Evolutionary conservation across 352 stramenopile genomes (phyloP).

Genomic region (Phytopythium boreale): DNA sequence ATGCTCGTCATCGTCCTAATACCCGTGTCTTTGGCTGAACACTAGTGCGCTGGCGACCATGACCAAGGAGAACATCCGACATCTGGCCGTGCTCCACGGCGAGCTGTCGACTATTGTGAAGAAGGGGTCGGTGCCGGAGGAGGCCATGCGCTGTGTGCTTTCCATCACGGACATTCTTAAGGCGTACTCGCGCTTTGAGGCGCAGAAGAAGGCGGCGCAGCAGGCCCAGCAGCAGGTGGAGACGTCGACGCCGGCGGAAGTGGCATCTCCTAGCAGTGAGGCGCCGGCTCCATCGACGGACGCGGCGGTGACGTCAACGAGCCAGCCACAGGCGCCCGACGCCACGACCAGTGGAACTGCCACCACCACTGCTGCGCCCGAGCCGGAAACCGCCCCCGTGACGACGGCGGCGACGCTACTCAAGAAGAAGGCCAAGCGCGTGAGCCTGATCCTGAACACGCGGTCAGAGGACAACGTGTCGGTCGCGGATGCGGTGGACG

Average conservation of each 20-base stretch:
- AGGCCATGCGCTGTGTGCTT: slow-evolving; percentile 82
- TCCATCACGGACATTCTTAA: slow-evolving; percentile 86
- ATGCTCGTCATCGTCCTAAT: background rate
- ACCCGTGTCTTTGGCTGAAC: background rate
- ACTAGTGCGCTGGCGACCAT: slow-evolving; percentile 74
- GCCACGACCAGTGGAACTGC: background rate
- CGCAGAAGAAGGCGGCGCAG: slow-evolving; percentile 40
- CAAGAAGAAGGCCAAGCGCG: slow-evolving; percentile 82
- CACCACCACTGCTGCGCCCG: background rate
- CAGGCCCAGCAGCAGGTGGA: background rate
- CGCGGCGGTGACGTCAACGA: background rate
- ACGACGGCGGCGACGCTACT: slow-evolving; percentile 67
- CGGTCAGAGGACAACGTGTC: slow-evolving; percentile 74
- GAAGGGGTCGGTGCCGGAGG: slow-evolving; percentile 70
- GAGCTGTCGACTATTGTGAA: slow-evolving; percentile 71
- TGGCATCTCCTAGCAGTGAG: background rate
- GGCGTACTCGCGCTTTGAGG: slow-evolving; percentile 66
- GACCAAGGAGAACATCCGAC: slow-evolving; percentile 85
- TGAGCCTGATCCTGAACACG: slow-evolving; percentile 83
- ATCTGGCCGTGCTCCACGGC: slow-evolving; percentile 78
- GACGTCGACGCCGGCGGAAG: background rate
- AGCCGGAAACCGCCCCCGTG: slow-evolving; percentile 13
- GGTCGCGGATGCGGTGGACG: slow-evolving; percentile 68
- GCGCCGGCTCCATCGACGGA: background rate
- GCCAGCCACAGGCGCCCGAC: background rate